Conservation (phyloP, 179 eudicot species). For the Pouteria campechiana region DNA sequence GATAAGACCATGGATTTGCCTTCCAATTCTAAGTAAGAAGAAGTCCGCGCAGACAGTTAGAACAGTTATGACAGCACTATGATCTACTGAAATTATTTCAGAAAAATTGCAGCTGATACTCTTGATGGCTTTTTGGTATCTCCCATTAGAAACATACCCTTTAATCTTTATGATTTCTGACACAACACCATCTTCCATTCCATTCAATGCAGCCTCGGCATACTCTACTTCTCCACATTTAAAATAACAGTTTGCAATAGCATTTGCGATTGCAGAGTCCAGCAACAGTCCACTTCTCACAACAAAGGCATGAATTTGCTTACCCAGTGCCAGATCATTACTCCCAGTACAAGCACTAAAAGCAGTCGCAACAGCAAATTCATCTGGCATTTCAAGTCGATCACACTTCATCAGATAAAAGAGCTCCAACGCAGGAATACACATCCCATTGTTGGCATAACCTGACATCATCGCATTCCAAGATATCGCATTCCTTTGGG, state of each 20-base stretch:
- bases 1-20: constrained; percentile 18
- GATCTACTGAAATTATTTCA: constrained; percentile 14
- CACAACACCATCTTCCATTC: constrained; percentile 4
- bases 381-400: constrained; percentile 13
- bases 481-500: constrained; percentile 13
- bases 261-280: constrained; percentile 7
- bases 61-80: constrained; percentile 13
- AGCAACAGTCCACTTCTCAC: constrained; percentile 17
- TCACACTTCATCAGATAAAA: constrained; percentile 17
- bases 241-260: constrained; percentile 17
- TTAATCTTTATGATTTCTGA: constrained; percentile 17
- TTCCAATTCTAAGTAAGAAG: constrained; percentile 13
- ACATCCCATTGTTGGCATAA: constrained; percentile 14
- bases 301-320: constrained; percentile 23
- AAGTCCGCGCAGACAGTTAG: constrained; percentile 15
- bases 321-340: constrained; percentile 27
- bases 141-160: constrained; percentile 15
- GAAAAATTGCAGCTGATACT: constrained; percentile 4
- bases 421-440: constrained; percentile 9
- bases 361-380: constrained; percentile 12
- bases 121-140: constrained; percentile 5
- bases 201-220: constrained; percentile 15
- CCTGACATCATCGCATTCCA: constrained; percentile 31
- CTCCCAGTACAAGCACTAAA: constrained; percentile 17
- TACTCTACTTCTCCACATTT: constrained; percentile 12